Evolutionary conservation across 495 filamentous ascomycete genomes (phyloP).

Genomic region (Penicillium macrosclerotiorum): DNA sequence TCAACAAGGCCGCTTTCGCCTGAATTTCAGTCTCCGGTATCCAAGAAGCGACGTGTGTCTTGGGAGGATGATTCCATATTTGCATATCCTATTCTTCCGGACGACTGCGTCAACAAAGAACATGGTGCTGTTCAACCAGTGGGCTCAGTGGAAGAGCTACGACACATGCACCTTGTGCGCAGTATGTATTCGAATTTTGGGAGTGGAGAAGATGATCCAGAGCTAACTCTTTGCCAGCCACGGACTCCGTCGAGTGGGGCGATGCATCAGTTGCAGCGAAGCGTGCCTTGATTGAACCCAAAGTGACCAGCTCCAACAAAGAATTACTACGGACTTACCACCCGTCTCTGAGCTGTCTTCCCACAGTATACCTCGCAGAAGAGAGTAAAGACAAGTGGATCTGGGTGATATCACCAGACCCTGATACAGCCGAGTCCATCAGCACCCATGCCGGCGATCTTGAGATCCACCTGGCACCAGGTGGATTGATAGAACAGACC

Average conservation of each 20-base stretch:
- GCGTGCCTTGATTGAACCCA: background rate
- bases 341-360: background rate
- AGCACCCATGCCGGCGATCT: background rate
- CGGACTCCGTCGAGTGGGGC: constrained; percentile 1
- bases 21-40: no score
- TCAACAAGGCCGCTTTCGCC: no score
- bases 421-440: background rate
- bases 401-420: background rate
- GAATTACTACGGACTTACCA: background rate
- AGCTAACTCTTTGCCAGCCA: background rate
- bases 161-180: no score
- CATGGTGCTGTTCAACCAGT: no score
- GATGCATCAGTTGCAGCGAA: background rate
- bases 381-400: background rate
- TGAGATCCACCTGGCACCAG: constrained; percentile 1
- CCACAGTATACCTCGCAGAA: background rate
- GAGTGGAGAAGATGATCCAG: no score
- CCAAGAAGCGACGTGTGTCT: no score
- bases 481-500: background rate
- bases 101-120: no score
- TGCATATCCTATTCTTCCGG: no score
- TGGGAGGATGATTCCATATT: no score
- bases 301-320: background rate
- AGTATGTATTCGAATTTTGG: no score
- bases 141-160: no score